These are phyloP conservation scores for Botrytis medusae DNA, from an alignment of 2,329 filamentous ascomycete genomes.

Conservation along the genomic window DNA sequence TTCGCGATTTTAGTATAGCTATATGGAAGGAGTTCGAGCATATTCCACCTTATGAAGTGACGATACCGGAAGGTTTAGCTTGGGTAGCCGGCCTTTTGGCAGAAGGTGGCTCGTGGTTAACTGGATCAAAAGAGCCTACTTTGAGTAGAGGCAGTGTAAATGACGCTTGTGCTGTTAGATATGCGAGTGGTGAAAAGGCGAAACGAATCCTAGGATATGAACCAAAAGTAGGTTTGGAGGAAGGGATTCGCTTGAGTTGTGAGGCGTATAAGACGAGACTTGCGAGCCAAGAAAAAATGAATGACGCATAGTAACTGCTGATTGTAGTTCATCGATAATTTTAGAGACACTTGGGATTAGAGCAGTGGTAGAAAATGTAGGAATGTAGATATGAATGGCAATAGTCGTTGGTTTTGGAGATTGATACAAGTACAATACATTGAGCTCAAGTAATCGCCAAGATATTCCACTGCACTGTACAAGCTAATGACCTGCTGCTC, in stretches of 20 bases:
- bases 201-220: constrained; percentile 12
- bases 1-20: constrained; percentile 2
- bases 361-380: neutral
- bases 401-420: neutral
- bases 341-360: neutral
- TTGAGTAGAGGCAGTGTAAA: constrained; percentile 12
- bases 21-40: constrained; percentile 17
- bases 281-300: neutral
- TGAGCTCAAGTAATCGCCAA: neutral
- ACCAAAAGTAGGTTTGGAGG: constrained; percentile 9
- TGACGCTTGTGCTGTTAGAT: constrained; percentile 18
- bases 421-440: neutral
- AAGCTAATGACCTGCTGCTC: neutral
- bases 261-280: constrained; percentile 9
- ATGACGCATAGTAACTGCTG: neutral
- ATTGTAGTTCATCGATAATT: neutral
- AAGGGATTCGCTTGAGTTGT: constrained; percentile 18
- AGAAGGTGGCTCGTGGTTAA: neutral
- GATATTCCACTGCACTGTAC: neutral
- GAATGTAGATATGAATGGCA: neutral
- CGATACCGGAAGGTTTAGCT: neutral
- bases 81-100: constrained; percentile 8
- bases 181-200: constrained; percentile 13
- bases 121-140: neutral
- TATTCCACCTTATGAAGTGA: neutral